Base-by-base conservation (phyloP, 1,139 yeast species). In the Saccharomycopsis phalli region DNA sequence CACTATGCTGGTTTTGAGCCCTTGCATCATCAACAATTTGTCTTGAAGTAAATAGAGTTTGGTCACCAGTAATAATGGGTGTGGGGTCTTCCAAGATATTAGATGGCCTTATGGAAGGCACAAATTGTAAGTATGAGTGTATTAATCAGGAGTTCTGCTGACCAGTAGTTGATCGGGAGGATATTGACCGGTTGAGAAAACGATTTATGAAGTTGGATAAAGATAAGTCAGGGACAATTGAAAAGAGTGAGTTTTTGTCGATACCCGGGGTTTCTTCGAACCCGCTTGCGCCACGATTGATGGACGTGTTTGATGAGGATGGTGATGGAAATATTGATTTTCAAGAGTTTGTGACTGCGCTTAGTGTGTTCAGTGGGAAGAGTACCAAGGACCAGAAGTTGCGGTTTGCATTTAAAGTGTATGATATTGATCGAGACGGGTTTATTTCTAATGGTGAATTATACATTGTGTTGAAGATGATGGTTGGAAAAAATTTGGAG, bases 361-460 rank as follows among this genome's bases (percentile, higher is more conserved):
- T 93, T 34, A 81, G 94, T 4, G 91, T 93, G 2, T 93, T 93
- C 55, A 81, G 94, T 46, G 84, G 93, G n/a, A 79, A 83, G 54
- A 86, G 95, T 1, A 74, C 81, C 35, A 76, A 77, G 47, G 81
- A 77, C 41, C 97, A 87, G 50, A 91, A 91, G 60, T 68, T 91
- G 48, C 69, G 68, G 56, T 91, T 93, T 66, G 94, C 96, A 19
- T 93, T 93, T 63, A 83, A 79, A 55, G 86, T 93, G 16, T 93
- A 91, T 56, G 99, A 93, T 56, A 87, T 93, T 49, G 99, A 93
- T 59, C 70, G 88, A 42, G 99, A 93, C 57, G 98, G 98, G 0
- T 87, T 59, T 55, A 84, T 93, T 35, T 88, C 96, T 3, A 91
- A 91, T 55, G 98, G 98, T 18, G 99, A 93, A 60, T 63, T 93